Evolutionary conservation across 352 stramenopile species (phyloP).

Genomic region (Phytophthora fragariaefolia): DNA sequence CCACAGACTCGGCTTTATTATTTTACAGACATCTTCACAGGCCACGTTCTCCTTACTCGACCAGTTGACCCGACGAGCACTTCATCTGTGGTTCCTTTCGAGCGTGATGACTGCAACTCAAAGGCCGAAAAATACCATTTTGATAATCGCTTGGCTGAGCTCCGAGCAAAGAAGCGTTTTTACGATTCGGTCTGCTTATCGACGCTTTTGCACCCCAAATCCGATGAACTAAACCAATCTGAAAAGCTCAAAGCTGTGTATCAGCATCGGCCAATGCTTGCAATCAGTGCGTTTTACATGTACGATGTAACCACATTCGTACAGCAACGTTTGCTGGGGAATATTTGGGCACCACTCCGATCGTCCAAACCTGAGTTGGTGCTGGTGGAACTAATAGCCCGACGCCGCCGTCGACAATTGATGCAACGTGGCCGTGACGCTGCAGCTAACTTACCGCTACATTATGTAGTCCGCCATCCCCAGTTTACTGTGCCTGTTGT

Average conservation of each 20-base stretch:
- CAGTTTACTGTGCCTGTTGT: slow-evolving; percentile 44
- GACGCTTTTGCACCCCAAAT: neutral
- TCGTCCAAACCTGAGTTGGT: slow-evolving; percentile 34
- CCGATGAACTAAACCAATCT: neutral
- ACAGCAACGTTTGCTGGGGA: slow-evolving; percentile 47
- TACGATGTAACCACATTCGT: slow-evolving; percentile 52
- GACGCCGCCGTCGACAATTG: slow-evolving; percentile 56
- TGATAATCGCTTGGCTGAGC: slow-evolving; percentile 40
- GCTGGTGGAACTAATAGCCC: slow-evolving; percentile 60
- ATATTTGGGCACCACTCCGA: slow-evolving; percentile 57
- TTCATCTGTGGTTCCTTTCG: slow-evolving; percentile 46
- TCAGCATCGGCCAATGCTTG: slow-evolving; percentile 33
- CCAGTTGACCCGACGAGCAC: slow-evolving; percentile 47
- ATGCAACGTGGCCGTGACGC: slow-evolving; percentile 53
- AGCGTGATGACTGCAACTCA: slow-evolving; percentile 46
- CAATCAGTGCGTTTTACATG: slow-evolving; percentile 49
- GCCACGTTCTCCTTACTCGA: slow-evolving; percentile 46
- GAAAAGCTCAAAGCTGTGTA: slow-evolving; percentile 2
- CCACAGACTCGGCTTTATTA: slow-evolving; percentile 58
- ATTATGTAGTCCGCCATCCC: slow-evolving; percentile 59
- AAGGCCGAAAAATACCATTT: slow-evolving; percentile 61
- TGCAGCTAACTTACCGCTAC: slow-evolving; percentile 54
- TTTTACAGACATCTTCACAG: slow-evolving; percentile 55
- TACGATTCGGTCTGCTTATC: slow-evolving; percentile 38
- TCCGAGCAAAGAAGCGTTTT: slow-evolving; percentile 53